A percentile compares a stretch with the other conserved stretches of the same genome.
phyloP scores from a whole-genome alignment of 2,329 filamentous ascomycete species.

The Fusarium poae region DNA sequence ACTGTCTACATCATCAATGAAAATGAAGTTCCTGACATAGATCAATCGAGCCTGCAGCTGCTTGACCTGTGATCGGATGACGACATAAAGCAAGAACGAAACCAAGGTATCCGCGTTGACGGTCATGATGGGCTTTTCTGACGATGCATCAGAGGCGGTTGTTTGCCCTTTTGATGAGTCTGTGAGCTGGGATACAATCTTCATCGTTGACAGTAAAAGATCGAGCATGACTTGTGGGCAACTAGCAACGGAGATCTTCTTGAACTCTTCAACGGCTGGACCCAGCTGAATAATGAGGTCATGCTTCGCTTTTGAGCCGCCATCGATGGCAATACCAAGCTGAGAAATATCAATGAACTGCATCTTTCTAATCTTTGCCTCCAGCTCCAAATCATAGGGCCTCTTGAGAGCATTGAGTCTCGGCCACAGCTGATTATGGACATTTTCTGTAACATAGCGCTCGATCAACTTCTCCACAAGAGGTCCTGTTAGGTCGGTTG shows the following conservation, averaged over 20 bases:
- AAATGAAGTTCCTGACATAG: constrained; percentile 98
- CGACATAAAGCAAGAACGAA: constrained; percentile 88
- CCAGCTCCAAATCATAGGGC: constrained; percentile 86
- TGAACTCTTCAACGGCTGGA: constrained; percentile 88
- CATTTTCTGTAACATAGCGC: constrained; percentile 91
- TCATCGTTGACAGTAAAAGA: constrained; percentile 82
- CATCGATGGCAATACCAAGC: constrained; percentile 87
- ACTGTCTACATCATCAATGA: constrained; percentile 96
- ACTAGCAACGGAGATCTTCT: constrained; percentile 81
- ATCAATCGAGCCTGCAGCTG: constrained; percentile 88
- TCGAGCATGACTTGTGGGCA: constrained; percentile 93
- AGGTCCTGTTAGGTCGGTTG: constrained; percentile 92
- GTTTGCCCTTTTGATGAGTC: constrained; percentile 62
- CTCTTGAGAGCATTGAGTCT: constrained; percentile 82
- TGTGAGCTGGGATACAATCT: constrained; percentile 79
- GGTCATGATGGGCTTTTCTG: constrained; percentile 69
- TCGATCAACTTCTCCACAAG: constrained; percentile 95
- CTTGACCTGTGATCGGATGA: constrained; percentile 89
- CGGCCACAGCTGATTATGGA: constrained; percentile 91
- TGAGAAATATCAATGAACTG: constrained; percentile 94
- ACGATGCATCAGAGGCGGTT: constrained; percentile 52
- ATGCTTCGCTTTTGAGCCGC: constrained; percentile 81
- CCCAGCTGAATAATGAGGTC: constrained; percentile 82
- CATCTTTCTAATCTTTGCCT: constrained; percentile 93
- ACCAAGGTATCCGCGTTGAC: constrained; percentile 92